These are phyloP conservation scores for Salvia sclarea DNA, from an alignment of 305 asterid genomes.

Conservation along the genomic window DNA sequence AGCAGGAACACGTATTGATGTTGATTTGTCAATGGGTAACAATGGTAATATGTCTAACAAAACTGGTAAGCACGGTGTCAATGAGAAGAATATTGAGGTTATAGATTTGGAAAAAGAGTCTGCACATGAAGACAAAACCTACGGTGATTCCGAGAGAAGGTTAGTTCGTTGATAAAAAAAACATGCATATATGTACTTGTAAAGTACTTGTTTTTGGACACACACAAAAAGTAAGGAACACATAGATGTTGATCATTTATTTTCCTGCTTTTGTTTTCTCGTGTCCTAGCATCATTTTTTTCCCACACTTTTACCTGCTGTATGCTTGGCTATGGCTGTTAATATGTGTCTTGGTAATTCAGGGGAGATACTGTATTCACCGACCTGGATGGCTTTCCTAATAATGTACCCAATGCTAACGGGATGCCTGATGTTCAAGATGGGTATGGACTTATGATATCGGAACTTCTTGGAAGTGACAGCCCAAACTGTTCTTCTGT, in stretches of 20 bases:
- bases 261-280: background rate
- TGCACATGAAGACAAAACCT: conserved; percentile 55
- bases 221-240: background rate
- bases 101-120: conserved; percentile 91
- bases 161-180: conserved; percentile 31
- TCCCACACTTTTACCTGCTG: conserved; percentile 13
- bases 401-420: conserved; percentile 54
- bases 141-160: conserved; percentile 63
- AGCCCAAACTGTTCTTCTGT: conserved; percentile 71
- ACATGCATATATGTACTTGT: conserved; percentile 12
- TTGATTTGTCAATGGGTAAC: conserved; percentile 72
- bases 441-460: conserved; percentile 91
- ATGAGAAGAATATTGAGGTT: conserved; percentile 71
- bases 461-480: conserved; percentile 82
- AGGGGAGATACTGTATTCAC: conserved; percentile 70
- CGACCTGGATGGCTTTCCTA: conserved; percentile 68
- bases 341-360: conserved; percentile 30
- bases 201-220: background rate
- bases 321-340: conserved; percentile 28
- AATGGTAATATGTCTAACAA: conserved; percentile 41
- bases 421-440: conserved; percentile 71
- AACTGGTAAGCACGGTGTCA: conserved; percentile 46
- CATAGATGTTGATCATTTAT: background rate
- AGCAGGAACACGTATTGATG: conserved; percentile 51
- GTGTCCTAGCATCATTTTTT: background rate